Evolutionary conservation across 306 rosid species (phyloP).

Genomic region (Astragalus membranaceus): DNA sequence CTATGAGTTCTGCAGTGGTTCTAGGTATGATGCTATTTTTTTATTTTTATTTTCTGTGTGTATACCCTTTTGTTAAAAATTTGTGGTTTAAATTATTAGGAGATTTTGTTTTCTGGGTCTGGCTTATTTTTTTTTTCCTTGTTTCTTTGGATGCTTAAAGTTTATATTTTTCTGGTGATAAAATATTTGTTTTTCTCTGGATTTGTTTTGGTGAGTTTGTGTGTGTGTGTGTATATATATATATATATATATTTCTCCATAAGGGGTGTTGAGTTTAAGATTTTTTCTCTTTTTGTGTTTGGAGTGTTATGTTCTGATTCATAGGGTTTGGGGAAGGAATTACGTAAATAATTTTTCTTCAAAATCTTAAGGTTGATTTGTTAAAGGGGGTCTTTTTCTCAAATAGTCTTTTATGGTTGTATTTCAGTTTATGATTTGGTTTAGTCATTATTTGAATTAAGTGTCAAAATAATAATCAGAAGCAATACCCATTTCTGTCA

Average conservation of each 20-base stretch:
- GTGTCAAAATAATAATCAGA: too few relatives aligned
- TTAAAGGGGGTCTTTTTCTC: background rate
- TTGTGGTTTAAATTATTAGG: background rate
- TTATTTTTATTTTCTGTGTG: background rate
- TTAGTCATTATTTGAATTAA: background rate
- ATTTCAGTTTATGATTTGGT: background rate
- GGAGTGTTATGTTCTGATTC: background rate
- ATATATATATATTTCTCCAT: background rate
- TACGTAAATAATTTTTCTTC: background rate
- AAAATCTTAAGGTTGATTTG: background rate
- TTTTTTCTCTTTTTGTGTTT: background rate
- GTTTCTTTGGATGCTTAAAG: slow-evolving; percentile 10
- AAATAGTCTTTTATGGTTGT: background rate
- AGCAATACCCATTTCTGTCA: background rate
- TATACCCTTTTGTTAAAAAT: background rate
- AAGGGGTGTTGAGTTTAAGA: background rate
- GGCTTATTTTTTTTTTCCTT: background rate
- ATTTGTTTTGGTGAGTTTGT: slow-evolving; percentile 1
- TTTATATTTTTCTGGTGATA: background rate
- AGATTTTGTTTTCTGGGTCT: background rate
- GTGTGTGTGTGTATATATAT: too few relatives aligned
- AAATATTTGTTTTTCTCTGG: background rate
- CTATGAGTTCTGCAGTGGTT: slow-evolving; percentile 67
- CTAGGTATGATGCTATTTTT: slow-evolving; percentile 34
- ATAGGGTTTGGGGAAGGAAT: slow-evolving; percentile 4